These are phyloP conservation scores for Mycena metata DNA, from an alignment of 768 basidiomycete species.

Conservation along the genomic window DNA sequence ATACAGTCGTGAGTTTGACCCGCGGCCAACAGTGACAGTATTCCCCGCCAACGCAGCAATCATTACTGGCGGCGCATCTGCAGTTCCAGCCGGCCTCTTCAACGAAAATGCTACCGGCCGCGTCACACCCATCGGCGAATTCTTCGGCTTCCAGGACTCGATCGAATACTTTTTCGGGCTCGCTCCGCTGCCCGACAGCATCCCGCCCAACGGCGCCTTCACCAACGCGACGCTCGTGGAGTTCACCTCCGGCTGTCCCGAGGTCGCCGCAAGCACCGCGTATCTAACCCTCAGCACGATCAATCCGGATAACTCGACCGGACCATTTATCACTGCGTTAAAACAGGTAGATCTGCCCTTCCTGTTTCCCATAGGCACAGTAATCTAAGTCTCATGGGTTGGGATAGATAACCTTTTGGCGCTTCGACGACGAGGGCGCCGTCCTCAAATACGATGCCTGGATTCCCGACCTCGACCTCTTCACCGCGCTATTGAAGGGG, in stretches of 20 bases:
- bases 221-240: conserved; percentile 23
- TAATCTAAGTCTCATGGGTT: neutral
- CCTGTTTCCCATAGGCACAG: neutral
- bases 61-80: conserved; percentile 6
- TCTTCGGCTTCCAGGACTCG: conserved; percentile 27
- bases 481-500: neutral
- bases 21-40: conserved; percentile 27
- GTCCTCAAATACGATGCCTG: too few relatives aligned
- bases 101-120: conserved; percentile 23
- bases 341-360: conserved; percentile 5
- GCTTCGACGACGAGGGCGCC: too few relatives aligned
- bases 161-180: conserved; percentile 31
- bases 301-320: conserved; percentile 15
- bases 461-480: neutral
- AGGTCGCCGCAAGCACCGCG: conserved; percentile 25
- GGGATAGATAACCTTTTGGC: too few relatives aligned
- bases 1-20: too few relatives aligned
- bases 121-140: conserved; percentile 23
- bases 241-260: conserved; percentile 20
- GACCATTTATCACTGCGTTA: conserved; percentile 12
- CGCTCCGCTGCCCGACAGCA: conserved; percentile 15
- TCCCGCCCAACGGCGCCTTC: conserved; percentile 23
- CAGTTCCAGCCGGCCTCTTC: conserved; percentile 23
- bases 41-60: conserved; percentile 24
- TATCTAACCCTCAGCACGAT: conserved; percentile 15